Evolutionary conservation across 306 rosid genomes (phyloP).

Genomic region (Sesbania bispinosa): DNA sequence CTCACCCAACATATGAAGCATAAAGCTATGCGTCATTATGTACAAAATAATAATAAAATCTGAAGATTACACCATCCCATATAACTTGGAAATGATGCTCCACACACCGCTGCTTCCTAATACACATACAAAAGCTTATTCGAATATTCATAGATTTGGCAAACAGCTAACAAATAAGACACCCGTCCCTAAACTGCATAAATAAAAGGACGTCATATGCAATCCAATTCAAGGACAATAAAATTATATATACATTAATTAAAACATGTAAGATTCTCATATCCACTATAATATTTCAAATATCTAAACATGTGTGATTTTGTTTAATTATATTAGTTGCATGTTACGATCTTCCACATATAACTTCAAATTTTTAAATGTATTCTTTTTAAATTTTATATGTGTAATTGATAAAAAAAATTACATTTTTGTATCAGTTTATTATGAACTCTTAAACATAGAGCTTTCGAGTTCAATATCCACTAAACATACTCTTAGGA

Average conservation of each 20-base stretch:
- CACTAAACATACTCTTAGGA: too few relatives aligned
- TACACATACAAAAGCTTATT: constrained; percentile 48
- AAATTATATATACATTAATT: background rate
- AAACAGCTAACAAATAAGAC: constrained; percentile 24
- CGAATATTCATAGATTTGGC: constrained; percentile 31
- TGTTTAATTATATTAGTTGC: background rate
- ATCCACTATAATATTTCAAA: constrained; percentile 8
- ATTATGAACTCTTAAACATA: too few relatives aligned
- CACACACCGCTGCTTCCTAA: constrained; percentile 52
- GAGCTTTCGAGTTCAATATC: too few relatives aligned
- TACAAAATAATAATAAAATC: constrained; percentile 14
- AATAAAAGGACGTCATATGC: constrained; percentile 23
- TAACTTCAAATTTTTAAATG: background rate
- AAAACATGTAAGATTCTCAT: constrained; percentile 11
- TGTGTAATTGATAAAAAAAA: background rate
- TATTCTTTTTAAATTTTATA: background rate
- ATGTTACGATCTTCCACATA: background rate
- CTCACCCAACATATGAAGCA: constrained; percentile 33
- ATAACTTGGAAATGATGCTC: constrained; percentile 59
- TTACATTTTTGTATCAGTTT: background rate
- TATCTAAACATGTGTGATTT: background rate
- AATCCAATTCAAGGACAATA: background rate
- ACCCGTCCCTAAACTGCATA: constrained; percentile 22
- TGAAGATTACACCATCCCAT: constrained; percentile 43
- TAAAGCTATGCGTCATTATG: constrained; percentile 19